Evolutionary conservation across 2,329 filamentous ascomycete genomes (phyloP), one percentile per base, ranked within the genome.

Genomic region (Penicillium italicum): DNA sequence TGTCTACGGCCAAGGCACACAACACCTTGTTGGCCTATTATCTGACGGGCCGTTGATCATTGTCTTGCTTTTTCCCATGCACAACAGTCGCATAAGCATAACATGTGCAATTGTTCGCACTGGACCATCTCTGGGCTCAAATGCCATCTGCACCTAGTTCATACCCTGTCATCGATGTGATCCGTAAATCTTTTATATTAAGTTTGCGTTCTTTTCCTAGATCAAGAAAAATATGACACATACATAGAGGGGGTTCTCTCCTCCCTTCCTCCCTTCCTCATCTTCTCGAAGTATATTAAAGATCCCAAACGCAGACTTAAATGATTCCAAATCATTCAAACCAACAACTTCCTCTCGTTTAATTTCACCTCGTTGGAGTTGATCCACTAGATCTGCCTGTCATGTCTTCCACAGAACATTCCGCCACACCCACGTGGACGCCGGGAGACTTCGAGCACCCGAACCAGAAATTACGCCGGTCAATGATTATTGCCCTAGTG

Each of bases 361-460:
- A 34, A 33, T 46, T 20, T 53, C 54, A 40, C 53, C 40, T 47
- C 33, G 43, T 43, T 33, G 28, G 22, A n/a, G 28, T 37, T 40
- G 26, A 20, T 50, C 7, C 22, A 42, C 20, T 22, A 37, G 26
- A 36, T 20, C 40, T 38, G 51, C 50, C 49, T 45, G 43, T 47
- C 51, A 68, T 67, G 66, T 61, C 61, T 56, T 57, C 58, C 9
- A 42, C 60, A 16, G 53, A 50, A 30, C 37, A 56, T 5, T 44
- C 58, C 26, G 43, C 53, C 30, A 43, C 31, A 33, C 50, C 57
- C 56, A 58, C 61, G 40, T 62, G 60, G 62, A 48, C 40, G 12
- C 48, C 47, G 1, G 64, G 65, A 20, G 66, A 69, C 30, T 67
- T 67, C 41, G 47, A 68, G 9, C 65, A 69, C 51, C 67, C 67